Evolutionary conservation across 2,329 filamentous ascomycete genomes (phyloP), one percentile per base, ranked within the genome.

Genomic region (Pseudogymnoascus sp.): DNA sequence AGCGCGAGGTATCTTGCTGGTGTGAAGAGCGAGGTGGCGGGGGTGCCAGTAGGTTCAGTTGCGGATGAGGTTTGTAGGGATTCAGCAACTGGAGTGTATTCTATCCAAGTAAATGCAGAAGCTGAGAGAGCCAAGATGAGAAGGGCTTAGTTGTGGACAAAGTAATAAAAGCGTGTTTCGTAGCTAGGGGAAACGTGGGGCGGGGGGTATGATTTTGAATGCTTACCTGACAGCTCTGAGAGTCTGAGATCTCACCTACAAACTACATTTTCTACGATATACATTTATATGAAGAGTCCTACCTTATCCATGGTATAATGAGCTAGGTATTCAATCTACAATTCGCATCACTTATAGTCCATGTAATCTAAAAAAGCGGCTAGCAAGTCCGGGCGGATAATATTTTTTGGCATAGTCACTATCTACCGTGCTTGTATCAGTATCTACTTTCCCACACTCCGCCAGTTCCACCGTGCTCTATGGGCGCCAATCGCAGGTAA

Each of bases 31-130:
- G 66, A 65, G 11, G 48, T 73, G 0, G 62, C 68, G 6, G 61
- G 65, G 8, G 60, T 73, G 0, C 64, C 68, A 7, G 61, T 63
- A 21, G 19, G 68, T 21, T 60, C 7, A 5, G 54, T 71, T 19
- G 68, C 68, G 8, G 67, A 65, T n/a, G 72, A 73, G 13, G 72
- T 67, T 16, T 67, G 72, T 63, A 74, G 74, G 1, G 64, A 68
- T 34, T 34, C 23, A 16, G 75, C 72, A 21, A 75, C 72, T 69
- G 75, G 74, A 3, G 68, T 75, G 6, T 76, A 75, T 67, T 69
- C 69, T n/a, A 65, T 73, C 31, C 68, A 72, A 63, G 61, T 67
- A 57, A 64, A 69, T n/a, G 68, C 72, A n/a, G 72, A 74, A 28
- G 72, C 66, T 64, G 68, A 69, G 6, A 61, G 67, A 8, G 36